Conservation (phyloP, 1,284 basidiomycete genomes). For the Coriolopsis trogii region DNA sequence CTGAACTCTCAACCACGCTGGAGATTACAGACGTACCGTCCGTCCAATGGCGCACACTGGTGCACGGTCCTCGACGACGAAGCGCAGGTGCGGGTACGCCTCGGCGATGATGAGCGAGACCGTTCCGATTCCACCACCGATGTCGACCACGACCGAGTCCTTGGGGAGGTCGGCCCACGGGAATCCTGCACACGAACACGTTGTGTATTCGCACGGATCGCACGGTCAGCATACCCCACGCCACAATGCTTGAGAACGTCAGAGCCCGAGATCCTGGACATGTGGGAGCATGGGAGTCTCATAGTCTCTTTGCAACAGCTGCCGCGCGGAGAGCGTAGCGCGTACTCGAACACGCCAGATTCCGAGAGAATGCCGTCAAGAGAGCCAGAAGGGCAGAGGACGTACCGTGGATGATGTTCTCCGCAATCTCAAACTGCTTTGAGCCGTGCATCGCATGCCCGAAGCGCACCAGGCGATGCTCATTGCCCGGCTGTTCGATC, state of each 20-base stretch:
- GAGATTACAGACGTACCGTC: constrained; percentile 30
- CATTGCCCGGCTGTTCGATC: constrained; percentile 19
- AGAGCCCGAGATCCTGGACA: too few species aligned
- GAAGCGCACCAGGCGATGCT: constrained; percentile 16
- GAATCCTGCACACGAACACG: constrained; percentile 49
- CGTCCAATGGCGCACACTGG: constrained; percentile 1
- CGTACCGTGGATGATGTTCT: constrained; percentile 23
- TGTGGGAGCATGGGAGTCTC: too few species aligned
- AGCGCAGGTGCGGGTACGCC: constrained; percentile 24
- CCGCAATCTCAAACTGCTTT: constrained; percentile 18
- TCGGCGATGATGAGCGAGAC: constrained; percentile 25
- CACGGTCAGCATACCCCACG: neutral
- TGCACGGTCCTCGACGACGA: constrained; percentile 35
- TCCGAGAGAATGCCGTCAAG: too few species aligned
- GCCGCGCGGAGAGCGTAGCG: too few species aligned
- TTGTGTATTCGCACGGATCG: neutral
- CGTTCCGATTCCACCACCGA: constrained; percentile 36
- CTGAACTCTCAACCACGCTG: neutral
- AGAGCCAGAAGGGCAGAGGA: too few species aligned
- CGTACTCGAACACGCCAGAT: too few species aligned
- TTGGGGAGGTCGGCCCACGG: constrained; percentile 60
- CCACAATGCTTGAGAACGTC: neutral
- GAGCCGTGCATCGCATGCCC: constrained; percentile 22
- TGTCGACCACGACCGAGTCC: constrained; percentile 43
- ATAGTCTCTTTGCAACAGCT: too few species aligned